phyloP scores from a whole-genome alignment of 2,329 filamentous ascomycete genomes.

The Teratosphaeria destructans region DNA sequence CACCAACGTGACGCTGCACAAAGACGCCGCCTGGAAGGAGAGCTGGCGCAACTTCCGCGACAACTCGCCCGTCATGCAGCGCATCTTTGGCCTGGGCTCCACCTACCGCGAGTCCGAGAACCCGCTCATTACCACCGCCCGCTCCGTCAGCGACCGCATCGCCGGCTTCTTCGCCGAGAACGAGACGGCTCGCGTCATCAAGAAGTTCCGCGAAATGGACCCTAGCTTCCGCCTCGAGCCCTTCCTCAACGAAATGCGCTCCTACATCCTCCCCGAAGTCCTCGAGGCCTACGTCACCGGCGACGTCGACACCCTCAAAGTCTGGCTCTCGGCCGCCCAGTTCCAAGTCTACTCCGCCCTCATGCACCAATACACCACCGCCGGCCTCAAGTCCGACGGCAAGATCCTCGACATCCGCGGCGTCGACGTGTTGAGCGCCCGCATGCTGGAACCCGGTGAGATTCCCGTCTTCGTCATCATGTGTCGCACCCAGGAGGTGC shows the following conservation, averaged over 20 bases:
- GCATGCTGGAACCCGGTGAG: conserved; percentile 74
- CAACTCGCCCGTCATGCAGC: conserved; percentile 76
- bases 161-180: conserved; percentile 97
- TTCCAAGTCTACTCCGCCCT: conserved; percentile 96
- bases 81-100: conserved; percentile 73
- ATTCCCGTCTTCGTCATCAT: conserved; percentile 95
- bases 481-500: conserved; percentile 92
- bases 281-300: conserved; percentile 97
- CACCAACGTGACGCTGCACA: conserved; percentile 89
- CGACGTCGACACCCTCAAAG: conserved; percentile 77
- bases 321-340: conserved; percentile 93
- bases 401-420: conserved; percentile 90
- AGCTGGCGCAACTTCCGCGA: conserved; percentile 96
- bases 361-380: conserved; percentile 88
- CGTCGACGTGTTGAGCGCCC: conserved; percentile 75
- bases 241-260: conserved; percentile 87
- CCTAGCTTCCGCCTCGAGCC: conserved; percentile 89
- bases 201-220: conserved; percentile 94
- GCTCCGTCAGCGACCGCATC: conserved; percentile 85
- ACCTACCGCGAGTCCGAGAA: conserved; percentile 96
- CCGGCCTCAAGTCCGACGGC: conserved; percentile 87
- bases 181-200: conserved; percentile 94
- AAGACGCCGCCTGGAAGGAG: conserved; percentile 95
- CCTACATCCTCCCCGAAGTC: conserved; percentile 95
- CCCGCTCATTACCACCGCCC: conserved; percentile 81